Percentiles rank a stretch among this genome's conserved stretches.
These are phyloP conservation scores for Verticillium tricorpus DNA, from an alignment of 2,329 filamentous ascomycete genomes.

Conservation along the genomic window DNA sequence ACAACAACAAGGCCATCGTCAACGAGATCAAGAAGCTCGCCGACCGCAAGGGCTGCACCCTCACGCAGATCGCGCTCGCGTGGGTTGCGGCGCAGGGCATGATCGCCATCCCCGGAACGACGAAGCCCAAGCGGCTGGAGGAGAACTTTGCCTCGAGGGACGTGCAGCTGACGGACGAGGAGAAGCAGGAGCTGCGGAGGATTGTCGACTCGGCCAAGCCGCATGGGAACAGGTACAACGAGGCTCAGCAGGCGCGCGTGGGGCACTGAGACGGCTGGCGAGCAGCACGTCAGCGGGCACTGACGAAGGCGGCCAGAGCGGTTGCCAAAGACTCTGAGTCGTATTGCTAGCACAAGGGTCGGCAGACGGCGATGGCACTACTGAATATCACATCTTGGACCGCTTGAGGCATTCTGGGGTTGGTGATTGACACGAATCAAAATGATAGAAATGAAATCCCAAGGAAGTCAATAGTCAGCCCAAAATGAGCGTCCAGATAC, in stretches of 20 bases:
- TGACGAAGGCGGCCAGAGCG: too few relatives aligned
- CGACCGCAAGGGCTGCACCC: slow-evolving; percentile 23
- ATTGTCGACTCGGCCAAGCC: slow-evolving; percentile 32
- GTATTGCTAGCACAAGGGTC: too few relatives aligned
- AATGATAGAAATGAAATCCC: too few relatives aligned
- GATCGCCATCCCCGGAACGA: slow-evolving; percentile 42
- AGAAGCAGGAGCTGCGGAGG: slow-evolving; percentile 30
- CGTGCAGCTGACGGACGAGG: slow-evolving; percentile 29
- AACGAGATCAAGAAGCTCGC: slow-evolving; percentile 36
- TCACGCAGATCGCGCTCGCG: slow-evolving; percentile 31
- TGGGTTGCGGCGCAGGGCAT: slow-evolving; percentile 35
- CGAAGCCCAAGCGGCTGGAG: slow-evolving; percentile 30
- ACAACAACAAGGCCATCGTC: slow-evolving; percentile 35
- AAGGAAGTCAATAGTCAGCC: too few relatives aligned
- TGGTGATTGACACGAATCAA: too few relatives aligned
- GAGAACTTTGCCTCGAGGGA: slow-evolving; percentile 33
- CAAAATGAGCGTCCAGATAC: too few relatives aligned
- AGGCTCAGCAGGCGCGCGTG: slow-evolving; percentile 7
- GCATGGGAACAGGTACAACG: slow-evolving; percentile 27
- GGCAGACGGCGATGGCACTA: too few relatives aligned
- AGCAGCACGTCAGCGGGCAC: too few relatives aligned
- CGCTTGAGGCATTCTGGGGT: too few relatives aligned
- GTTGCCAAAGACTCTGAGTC: too few relatives aligned
- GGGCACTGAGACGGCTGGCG: slow-evolving; percentile 5
- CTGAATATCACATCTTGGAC: too few relatives aligned